Base-by-base conservation (phyloP, 306 rosid species). In the Dalbergia oliveri region DNA sequence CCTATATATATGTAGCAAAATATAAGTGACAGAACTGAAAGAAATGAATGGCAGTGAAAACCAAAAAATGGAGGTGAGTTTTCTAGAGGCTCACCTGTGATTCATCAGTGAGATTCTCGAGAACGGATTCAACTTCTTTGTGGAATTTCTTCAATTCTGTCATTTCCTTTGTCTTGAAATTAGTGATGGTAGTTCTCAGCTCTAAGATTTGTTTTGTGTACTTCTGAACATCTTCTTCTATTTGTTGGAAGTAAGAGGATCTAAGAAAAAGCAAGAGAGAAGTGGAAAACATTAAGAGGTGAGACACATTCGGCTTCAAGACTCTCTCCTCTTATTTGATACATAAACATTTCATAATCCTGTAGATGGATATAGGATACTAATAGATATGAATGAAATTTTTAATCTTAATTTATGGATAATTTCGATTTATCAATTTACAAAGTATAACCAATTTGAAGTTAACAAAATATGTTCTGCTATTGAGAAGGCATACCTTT, bases 171-270 rank as follows among this genome's bases (percentile, higher is more conserved):
- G 88, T 86, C 79, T 87, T 79, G 87, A 90, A 87, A 57, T 87
- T 56, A 69, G 81, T 51, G 56, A 92, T 85, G 3, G 73, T 6
- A 45, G 87, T 4, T 65, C 69, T 82, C 69, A 92, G 74, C 77
- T 80, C 84, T 15, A 21, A 68, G 81, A 92, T 90, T 72, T 87
- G 34, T 15, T 86, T 86, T 35, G 91, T 77, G 79, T 90, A 86
- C 33, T 83, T 87, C 12, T 85, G 77, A 60, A 86, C 88, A 62
- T 92, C 97, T 80, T 86, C 94, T 90, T 92, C 91, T 81, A 92
- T 92, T 87, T 90, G 90, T 79, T 81, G 90, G 84, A 90, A 92
- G 86, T 92, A 92, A 37, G 90, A 87, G 81, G 94, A 92, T 80
- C 97, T 92, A 83, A 84, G 54, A 67, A 80, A 82, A 39, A 33